Conservation (phyloP, 2,329 filamentous ascomycete genomes). For the Hypoxylon sp. region DNA sequence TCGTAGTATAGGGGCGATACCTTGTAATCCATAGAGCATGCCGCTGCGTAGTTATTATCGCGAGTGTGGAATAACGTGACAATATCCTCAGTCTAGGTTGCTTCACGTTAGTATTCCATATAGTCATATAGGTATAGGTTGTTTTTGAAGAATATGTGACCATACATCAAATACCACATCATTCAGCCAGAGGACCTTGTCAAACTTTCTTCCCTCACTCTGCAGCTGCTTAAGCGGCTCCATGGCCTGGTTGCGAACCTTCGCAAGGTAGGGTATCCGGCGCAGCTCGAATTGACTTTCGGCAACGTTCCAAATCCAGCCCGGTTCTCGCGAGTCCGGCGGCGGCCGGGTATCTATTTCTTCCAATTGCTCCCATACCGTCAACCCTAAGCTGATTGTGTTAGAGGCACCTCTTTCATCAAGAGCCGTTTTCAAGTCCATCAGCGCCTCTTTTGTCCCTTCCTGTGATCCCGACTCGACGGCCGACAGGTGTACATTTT, state of each 20-base stretch:
- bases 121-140: constrained; percentile 21
- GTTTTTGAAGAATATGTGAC: constrained; percentile 2
- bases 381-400: constrained; percentile 70
- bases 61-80: constrained; percentile 68
- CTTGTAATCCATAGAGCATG: constrained; percentile 73
- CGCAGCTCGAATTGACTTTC: constrained; percentile 69
- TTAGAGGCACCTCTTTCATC: constrained; percentile 65
- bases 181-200: constrained; percentile 72
- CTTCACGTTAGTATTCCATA: constrained; percentile 38
- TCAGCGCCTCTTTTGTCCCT: constrained; percentile 73
- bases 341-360: constrained; percentile 63
- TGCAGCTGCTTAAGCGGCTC: constrained; percentile 68
- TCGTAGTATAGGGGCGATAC: constrained; percentile 70
- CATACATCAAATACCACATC: constrained; percentile 71
- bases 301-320: constrained; percentile 72
- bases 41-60: constrained; percentile 69
- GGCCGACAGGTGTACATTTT: constrained; percentile 76
- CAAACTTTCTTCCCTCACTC: constrained; percentile 64
- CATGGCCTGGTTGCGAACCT: constrained; percentile 74
- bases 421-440: constrained; percentile 68
- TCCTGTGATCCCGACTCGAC: constrained; percentile 79
- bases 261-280: constrained; percentile 77
- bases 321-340: constrained; percentile 59
- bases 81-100: constrained; percentile 61
- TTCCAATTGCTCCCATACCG: constrained; percentile 68